These are phyloP conservation scores for Saccharomycopsis fermentans DNA, from an alignment of 805 yeast genomes.

Conservation along the genomic window DNA sequence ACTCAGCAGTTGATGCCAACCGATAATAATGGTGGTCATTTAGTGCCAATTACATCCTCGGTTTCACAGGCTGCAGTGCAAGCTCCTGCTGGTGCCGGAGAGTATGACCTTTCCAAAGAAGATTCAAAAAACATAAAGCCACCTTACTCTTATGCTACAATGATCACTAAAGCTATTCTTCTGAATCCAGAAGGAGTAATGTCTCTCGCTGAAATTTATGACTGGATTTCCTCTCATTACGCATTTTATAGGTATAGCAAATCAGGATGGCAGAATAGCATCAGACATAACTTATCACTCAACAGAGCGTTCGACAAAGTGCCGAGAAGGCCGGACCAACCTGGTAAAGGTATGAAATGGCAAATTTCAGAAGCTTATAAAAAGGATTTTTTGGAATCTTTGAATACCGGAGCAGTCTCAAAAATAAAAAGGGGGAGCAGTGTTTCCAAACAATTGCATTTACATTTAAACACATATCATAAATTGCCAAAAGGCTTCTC, in stretches of 20 bases:
- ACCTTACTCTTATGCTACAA: constrained; percentile 93
- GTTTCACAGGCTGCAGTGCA: not conserved
- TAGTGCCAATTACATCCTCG: not conserved
- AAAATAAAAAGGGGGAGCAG: constrained; percentile 73
- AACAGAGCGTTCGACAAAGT: constrained; percentile 98
- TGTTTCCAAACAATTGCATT: constrained; percentile 68
- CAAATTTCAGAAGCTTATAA: constrained; percentile 79
- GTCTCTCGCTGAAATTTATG: constrained; percentile 84
- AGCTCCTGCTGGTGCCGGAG: not conserved
- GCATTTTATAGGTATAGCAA: constrained; percentile 87
- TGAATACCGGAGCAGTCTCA: constrained; percentile 63
- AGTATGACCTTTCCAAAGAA: constrained; percentile 64
- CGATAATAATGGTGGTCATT: constrained; percentile 22
- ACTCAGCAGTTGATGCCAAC: not conserved
- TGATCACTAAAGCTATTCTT: constrained; percentile 95
- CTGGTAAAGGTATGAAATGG: constrained; percentile 99
- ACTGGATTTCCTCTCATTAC: constrained; percentile 79
- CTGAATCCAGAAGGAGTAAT: constrained; percentile 81
- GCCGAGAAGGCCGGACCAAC: constrained; percentile 90
- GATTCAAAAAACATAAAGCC: constrained; percentile 92
- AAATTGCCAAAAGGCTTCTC: constrained; percentile 27
- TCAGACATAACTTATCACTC: constrained; percentile 78
- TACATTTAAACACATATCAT: constrained; percentile 47
- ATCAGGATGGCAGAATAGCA: constrained; percentile 97
- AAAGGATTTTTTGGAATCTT: constrained; percentile 73